Evolutionary conservation across 2,329 filamentous ascomycete species (phyloP).

Genomic region (Penicillium frequentans): DNA sequence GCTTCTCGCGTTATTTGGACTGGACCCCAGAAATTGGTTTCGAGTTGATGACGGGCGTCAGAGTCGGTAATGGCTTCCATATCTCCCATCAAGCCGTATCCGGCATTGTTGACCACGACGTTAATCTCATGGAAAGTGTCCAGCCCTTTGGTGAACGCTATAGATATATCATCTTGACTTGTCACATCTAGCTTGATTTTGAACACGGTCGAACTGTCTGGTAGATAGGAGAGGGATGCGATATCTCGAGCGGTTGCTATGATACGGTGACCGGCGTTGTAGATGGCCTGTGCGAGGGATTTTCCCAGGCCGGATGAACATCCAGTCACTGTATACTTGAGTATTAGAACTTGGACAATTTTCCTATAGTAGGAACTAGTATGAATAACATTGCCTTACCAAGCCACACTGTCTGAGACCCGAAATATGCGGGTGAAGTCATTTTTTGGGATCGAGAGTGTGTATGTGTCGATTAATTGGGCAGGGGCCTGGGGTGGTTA

Average conservation of each 20-base stretch:
- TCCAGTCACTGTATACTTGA: conserved; percentile 42
- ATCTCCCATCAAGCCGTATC: conserved; percentile 55
- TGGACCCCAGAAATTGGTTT: conserved; percentile 62
- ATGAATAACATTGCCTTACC: neutral
- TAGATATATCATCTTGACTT: neutral
- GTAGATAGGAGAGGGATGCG: conserved; percentile 44
- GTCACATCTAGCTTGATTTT: conserved; percentile 11
- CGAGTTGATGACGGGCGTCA: conserved; percentile 55
- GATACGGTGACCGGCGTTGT: conserved; percentile 41
- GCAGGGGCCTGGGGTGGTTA: conserved; percentile 3
- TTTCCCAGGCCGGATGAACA: conserved; percentile 52
- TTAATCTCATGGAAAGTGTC: conserved; percentile 57
- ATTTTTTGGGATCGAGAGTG: neutral
- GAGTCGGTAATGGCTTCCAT: conserved; percentile 54
- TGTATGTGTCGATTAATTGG: neutral
- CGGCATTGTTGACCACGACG: conserved; percentile 63
- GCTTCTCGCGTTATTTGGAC: conserved; percentile 50
- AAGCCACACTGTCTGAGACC: conserved; percentile 3
- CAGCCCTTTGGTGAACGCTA: conserved; percentile 42
- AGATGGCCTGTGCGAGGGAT: conserved; percentile 41
- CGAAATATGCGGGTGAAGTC: neutral
- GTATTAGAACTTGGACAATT: neutral
- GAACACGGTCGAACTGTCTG: conserved; percentile 34
- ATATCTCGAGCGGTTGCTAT: conserved; percentile 51
- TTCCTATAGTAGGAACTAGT: neutral